Evolutionary conservation across 202 grass and related monocot genomes (phyloP).

Genomic region (Panicum hallii): DNA sequence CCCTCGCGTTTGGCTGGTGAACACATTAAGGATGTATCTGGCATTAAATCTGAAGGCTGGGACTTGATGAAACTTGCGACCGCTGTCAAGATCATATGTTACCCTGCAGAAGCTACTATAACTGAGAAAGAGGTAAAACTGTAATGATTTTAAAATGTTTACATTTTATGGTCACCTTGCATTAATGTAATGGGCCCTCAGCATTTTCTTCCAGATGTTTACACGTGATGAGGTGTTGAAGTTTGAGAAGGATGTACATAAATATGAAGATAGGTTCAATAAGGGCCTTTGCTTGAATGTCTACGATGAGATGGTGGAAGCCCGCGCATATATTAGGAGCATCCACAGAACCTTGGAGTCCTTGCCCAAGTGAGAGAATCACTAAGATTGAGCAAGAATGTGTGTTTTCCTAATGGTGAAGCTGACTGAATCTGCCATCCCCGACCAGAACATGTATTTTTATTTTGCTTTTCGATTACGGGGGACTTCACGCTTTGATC

Average conservation of each 20-base stretch:
- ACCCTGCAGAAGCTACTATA: neutral
- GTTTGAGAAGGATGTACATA: neutral
- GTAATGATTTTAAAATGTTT: neutral
- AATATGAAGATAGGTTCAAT: neutral
- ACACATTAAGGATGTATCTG: neutral
- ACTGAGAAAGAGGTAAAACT: neutral
- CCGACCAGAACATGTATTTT: neutral
- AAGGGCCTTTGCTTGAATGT: neutral
- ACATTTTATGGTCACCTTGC: neutral
- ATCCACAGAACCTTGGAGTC: neutral
- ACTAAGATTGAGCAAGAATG: neutral
- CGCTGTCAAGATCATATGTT: neutral
- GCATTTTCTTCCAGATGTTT: neutral
- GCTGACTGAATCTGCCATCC: neutral
- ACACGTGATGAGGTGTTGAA: neutral
- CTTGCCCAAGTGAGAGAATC: neutral
- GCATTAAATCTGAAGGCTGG: neutral
- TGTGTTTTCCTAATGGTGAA: neutral
- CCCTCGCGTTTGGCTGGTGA: neutral
- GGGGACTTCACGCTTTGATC: neutral
- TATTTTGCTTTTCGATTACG: neutral
- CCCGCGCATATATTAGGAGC: neutral
- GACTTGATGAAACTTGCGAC: slow-evolving; percentile 21
- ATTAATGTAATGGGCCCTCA: neutral
- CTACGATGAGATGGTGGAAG: neutral